Conservation (phyloP, 345 rosid genomes). For the Murraya paniculata region DNA sequence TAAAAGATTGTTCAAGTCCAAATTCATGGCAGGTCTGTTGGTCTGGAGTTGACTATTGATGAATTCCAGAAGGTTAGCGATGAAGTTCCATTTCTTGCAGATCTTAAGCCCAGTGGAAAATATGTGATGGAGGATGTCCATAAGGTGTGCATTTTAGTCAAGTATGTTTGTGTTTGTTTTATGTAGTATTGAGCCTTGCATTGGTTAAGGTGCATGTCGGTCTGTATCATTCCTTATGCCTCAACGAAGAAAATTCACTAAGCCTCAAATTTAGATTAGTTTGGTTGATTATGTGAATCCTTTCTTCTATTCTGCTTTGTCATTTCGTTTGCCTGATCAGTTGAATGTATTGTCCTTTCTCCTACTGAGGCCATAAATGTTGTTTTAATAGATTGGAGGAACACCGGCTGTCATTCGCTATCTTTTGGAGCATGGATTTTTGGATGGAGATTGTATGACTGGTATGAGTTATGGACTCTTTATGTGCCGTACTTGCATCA, state of each 20-base stretch:
- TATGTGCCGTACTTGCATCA: not conserved
- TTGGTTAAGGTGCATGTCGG: not conserved
- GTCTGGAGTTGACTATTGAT: constrained; percentile 78
- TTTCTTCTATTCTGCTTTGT: not conserved
- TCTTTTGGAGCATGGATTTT: constrained; percentile 63
- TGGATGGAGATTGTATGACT: constrained; percentile 73
- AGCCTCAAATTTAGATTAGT: constrained; percentile 8
- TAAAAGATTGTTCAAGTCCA: constrained; percentile 20
- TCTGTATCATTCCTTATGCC: not conserved
- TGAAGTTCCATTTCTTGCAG: constrained; percentile 87
- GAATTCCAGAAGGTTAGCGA: constrained; percentile 98
- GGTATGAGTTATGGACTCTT: constrained; percentile 39
- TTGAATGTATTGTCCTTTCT: not conserved
- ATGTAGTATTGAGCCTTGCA: not conserved
- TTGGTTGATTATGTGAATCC: not conserved
- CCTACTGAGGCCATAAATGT: not conserved
- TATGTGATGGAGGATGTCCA: constrained; percentile 98
- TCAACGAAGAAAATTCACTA: not conserved
- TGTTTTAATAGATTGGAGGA: constrained; percentile 61
- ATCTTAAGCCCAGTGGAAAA: constrained; percentile 97
- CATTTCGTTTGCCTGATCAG: not conserved
- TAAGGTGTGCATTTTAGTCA: constrained; percentile 50
- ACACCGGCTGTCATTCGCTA: constrained; percentile 68
- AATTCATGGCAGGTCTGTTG: constrained; percentile 79
- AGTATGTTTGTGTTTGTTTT: constrained; percentile 3